These are phyloP conservation scores for Tulasnella sp. DNA, from an alignment of 768 basidiomycete species.

Conservation along the genomic window DNA sequence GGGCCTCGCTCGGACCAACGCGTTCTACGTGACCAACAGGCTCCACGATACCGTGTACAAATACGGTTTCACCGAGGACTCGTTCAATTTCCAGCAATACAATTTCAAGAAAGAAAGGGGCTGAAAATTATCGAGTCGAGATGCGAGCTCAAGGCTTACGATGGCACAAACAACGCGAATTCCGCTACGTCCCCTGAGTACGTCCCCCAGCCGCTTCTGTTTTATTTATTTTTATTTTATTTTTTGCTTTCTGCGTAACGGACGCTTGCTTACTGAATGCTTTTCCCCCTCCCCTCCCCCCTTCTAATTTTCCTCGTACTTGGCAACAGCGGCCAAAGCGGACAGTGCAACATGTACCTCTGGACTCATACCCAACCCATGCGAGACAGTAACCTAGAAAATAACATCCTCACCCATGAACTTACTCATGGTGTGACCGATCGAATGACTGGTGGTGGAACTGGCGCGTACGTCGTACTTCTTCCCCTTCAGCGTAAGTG, in stretches of 20 bases:
- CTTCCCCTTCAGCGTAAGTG: too few species aligned
- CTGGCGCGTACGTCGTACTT: too few species aligned
- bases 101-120: conserved; percentile 53
- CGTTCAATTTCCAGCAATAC: conserved; percentile 58
- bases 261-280: neutral
- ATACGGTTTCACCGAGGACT: conserved; percentile 52
- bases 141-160: conserved; percentile 24
- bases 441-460: conserved; percentile 42
- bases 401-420: conserved; percentile 39
- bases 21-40: conserved; percentile 58
- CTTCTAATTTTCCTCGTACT: too few species aligned
- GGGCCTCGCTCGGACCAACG: conserved; percentile 49
- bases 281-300: too few species aligned
- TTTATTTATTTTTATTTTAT: conserved; percentile 24
- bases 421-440: conserved; percentile 44
- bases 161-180: conserved; percentile 41
- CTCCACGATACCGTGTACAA: conserved; percentile 38
- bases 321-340: too few species aligned
- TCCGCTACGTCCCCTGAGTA: conserved; percentile 36
- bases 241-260: too few species aligned
- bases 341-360: too few species aligned
- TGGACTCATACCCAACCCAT: too few species aligned
- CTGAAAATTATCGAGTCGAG: conserved; percentile 35
- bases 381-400: conserved; percentile 43
- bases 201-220: conserved; percentile 33